Conservation (phyloP, 495 filamentous ascomycete genomes). For the Neurospora sp. region DNA sequence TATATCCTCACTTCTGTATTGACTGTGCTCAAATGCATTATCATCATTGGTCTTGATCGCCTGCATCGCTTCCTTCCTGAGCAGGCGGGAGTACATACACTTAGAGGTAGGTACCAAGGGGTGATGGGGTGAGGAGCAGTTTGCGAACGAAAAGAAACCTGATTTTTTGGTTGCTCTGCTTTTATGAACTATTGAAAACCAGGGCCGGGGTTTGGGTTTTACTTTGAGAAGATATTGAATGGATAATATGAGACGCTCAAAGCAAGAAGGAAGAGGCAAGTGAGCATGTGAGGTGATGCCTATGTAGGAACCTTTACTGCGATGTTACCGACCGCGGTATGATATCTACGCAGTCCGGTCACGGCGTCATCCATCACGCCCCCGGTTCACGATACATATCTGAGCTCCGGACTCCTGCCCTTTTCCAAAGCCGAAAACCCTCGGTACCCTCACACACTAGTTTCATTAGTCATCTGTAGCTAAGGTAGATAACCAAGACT, state of each 20-base stretch:
- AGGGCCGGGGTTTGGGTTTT: not conserved
- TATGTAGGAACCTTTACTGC: too few species aligned
- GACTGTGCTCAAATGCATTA: too few species aligned
- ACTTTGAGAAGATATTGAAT: not conserved
- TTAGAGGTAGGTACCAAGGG: not conserved
- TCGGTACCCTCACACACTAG: not conserved
- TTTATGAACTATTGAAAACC: not conserved
- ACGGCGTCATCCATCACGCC: not conserved
- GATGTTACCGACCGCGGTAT: not conserved
- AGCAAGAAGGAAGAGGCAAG: not conserved
- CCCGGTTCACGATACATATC: not conserved
- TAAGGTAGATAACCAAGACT: not conserved
- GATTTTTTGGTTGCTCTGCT: not conserved
- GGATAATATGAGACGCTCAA: not conserved
- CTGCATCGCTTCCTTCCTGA: too few species aligned
- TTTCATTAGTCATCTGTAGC: not conserved
- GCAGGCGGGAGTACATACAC: not conserved
- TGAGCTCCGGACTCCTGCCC: not conserved
- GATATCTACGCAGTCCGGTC: not conserved
- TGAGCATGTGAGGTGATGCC: not conserved
- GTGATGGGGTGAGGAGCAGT: not conserved
- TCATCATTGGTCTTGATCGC: too few species aligned
- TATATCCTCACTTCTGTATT: too few species aligned
- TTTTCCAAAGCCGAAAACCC: not conserved
- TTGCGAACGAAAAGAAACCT: not conserved